phyloP scores from a whole-genome alignment of 2,329 filamentous ascomycete species.

The Claviceps pusilla region DNA sequence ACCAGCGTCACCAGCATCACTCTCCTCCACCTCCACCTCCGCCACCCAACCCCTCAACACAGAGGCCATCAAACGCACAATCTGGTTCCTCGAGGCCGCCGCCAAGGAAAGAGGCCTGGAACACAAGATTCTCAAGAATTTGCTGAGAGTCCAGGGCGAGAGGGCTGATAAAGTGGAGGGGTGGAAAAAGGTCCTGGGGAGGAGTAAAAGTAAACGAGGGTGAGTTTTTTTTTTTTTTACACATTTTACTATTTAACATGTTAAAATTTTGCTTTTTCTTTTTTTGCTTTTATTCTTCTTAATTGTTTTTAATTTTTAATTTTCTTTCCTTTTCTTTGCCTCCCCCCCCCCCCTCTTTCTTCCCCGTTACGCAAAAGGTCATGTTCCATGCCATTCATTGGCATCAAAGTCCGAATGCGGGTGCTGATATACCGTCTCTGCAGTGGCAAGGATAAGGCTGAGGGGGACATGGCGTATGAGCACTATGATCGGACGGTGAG shows the following conservation, averaged over 20 bases:
- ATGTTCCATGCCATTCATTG: no score
- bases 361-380: no score
- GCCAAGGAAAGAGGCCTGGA: slow-evolving; percentile 49
- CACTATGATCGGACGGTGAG: slow-evolving; percentile 55
- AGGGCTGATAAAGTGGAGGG: slow-evolving; percentile 4
- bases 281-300: neutral
- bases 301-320: neutral
- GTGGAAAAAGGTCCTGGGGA: slow-evolving; percentile 10
- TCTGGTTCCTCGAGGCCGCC: slow-evolving; percentile 56
- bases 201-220: slow-evolving; percentile 12
- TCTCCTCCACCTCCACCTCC: no score
- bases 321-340: no score
- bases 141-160: slow-evolving; percentile 28
- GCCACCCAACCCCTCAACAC: slow-evolving; percentile 26
- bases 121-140: slow-evolving; percentile 56
- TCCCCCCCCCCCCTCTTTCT: no score
- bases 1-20: no score
- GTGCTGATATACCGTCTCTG: no score
- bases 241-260: no score
- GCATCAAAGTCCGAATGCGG: no score
- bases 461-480: slow-evolving; percentile 27
- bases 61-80: slow-evolving; percentile 44
- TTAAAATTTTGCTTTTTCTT: neutral
- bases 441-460: slow-evolving; percentile 7
- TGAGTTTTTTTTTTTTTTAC: slow-evolving; percentile 9